Evolutionary conservation across 2,329 filamentous ascomycete genomes (phyloP), one percentile per base, ranked within the genome.

Genomic region (Leptographium wingfieldii): DNA sequence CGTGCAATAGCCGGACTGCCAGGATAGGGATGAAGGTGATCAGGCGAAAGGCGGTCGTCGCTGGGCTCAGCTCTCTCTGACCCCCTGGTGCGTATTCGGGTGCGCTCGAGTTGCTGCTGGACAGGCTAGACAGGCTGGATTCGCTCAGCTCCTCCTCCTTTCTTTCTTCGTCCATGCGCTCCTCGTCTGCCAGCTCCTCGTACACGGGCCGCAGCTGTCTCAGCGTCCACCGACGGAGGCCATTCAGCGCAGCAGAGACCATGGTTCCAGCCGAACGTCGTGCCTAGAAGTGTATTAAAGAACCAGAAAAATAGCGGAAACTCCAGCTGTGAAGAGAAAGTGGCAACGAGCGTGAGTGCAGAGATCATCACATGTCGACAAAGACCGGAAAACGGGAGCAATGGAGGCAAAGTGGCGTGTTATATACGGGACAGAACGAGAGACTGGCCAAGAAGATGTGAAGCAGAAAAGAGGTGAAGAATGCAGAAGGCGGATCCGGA

Each of bases 21-120:
- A 63, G 54, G 11, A 55, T 52, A 2, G 60, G 56, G 14, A 16
- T 1, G 7, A 59, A 38, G 25, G 53, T 2, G 25, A 59, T 16
- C 12, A 53, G 9, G n/a, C 49, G 35, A 5, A 59, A 14, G 25
- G 7, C 12, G 14, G 38, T 10, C 9, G n/a, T 22, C 2, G 35
- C 22, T 10, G 33, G 31, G n/a, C 25, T 4, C 7, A 16, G 46
- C 48, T 29, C 46, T 22, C 71, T 75, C 9, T 65, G 63, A 3
- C 27, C 55, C 2, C 11, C 55, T 4, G 22, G 29, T 10, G 29
- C n/a, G 31, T 49, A 48, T 19, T 43, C 40, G 2, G 55, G 55
- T 29, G 56, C 38, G 56, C 56, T 57, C 19, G 55, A 25, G 6
- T n/a, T 29, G 19, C 25, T 49, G 35, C n/a, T 40, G 53, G 53